Evolutionary conservation across 345 rosid species (phyloP).

Genomic region (Lenwebbia sp.): DNA sequence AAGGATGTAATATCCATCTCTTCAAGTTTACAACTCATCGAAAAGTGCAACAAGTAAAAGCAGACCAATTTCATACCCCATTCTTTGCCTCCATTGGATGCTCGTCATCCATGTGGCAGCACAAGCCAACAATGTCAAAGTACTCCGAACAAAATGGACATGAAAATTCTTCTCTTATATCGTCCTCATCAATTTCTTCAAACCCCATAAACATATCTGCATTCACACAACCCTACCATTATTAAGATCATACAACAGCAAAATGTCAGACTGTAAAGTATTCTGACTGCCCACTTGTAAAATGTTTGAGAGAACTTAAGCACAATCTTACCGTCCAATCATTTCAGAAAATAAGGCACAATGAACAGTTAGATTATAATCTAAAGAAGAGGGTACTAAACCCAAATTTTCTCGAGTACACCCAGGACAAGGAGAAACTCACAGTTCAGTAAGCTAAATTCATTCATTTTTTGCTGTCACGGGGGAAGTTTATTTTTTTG

Average conservation of each 20-base stretch:
- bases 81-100: conserved; percentile 79
- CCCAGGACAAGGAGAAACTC: neutral
- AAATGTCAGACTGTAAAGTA: neutral
- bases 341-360: neutral
- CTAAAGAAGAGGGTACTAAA: neutral
- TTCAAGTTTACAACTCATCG: neutral
- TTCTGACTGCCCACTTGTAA: neutral
- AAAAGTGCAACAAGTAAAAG: neutral
- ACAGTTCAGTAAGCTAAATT: neutral
- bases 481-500: neutral
- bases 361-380: neutral
- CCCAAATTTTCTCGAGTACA: neutral
- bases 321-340: neutral
- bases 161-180: conserved; percentile 82
- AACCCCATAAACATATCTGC: conserved; percentile 78
- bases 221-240: conserved; percentile 4
- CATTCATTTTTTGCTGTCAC: neutral
- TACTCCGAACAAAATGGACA: conserved; percentile 93
- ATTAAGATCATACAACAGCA: neutral
- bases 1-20: neutral
- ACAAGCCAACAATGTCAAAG: conserved; percentile 80
- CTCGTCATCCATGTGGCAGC: conserved; percentile 91
- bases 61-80: conserved; percentile 44
- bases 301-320: neutral
- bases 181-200: conserved; percentile 88